Percentiles rank a stretch among this genome's conserved stretches.
These are phyloP conservation scores for Sclerotinia nivalis DNA, from an alignment of 2,329 filamentous ascomycete genomes.

Conservation along the genomic window DNA sequence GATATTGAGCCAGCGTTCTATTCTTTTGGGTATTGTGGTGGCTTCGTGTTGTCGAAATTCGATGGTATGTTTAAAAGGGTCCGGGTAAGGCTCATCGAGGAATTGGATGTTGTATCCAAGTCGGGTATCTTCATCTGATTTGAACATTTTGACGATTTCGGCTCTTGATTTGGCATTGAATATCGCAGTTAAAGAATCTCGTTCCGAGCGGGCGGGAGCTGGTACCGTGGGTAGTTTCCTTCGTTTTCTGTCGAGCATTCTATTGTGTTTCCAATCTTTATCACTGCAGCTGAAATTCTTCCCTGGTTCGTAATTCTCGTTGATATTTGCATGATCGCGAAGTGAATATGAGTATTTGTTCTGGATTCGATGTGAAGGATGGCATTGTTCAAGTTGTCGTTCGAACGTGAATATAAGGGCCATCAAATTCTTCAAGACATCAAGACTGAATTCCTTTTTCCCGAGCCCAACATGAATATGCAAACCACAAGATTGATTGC, in stretches of 20 bases:
- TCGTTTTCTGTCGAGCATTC: neutral
- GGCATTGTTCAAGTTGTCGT: slow-evolving; percentile 35
- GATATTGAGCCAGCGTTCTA: slow-evolving; percentile 30
- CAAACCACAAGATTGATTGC: slow-evolving; percentile 35
- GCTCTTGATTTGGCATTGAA: neutral
- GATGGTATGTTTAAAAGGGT: slow-evolving; percentile 27
- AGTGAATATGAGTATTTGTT: slow-evolving; percentile 12
- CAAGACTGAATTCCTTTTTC: slow-evolving; percentile 31
- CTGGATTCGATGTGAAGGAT: slow-evolving; percentile 26
- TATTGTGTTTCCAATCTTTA: neutral
- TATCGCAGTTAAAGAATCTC: neutral
- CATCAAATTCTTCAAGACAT: slow-evolving; percentile 39
- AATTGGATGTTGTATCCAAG: slow-evolving; percentile 4
- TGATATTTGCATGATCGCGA: slow-evolving; percentile 6
- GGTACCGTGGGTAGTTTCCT: neutral
- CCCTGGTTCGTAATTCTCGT: slow-evolving; percentile 6
- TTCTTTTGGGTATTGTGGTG: slow-evolving; percentile 23
- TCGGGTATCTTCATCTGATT: neutral
- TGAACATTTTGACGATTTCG: slow-evolving; percentile 15
- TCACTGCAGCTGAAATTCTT: slow-evolving; percentile 9
- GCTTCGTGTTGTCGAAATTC: slow-evolving; percentile 36
- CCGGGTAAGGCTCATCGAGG: neutral
- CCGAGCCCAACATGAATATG: slow-evolving; percentile 42
- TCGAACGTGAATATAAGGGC: slow-evolving; percentile 38
- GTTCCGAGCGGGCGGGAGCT: neutral